Evolutionary conservation across 2,329 filamentous ascomycete genomes (phyloP), one percentile per base, ranked within the genome.

Genomic region (Fusarium sp.): DNA sequence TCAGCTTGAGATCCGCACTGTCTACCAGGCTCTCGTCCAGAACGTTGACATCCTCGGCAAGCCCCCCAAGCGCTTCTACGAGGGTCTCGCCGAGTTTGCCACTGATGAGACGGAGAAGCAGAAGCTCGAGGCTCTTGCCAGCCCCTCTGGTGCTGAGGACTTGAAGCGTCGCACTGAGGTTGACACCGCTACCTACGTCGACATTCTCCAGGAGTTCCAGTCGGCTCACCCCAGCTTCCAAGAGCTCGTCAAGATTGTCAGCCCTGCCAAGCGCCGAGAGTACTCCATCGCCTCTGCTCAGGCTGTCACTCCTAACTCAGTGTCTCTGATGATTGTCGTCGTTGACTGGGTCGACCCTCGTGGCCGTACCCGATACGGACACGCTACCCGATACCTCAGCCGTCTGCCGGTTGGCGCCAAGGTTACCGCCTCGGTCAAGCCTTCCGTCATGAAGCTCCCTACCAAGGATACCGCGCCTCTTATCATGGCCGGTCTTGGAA

Each of bases 221-320:
- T 98, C 95, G 49, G 96, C 96, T 2, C 95, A 91, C 74, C 96
- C 95, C 7, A 85, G 85, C 63, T 96, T 98, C 89, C 89, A 94
- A 77, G 94, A 98, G 74, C 91, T 99, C 59, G 88, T 92, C 68
- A 91, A 91, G 76, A 94, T 99, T 66, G 92, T 99, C 70, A 88
- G 87, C 70, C 95, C 96, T 14, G 90, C 97, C 85, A 99, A 99
- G 88, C 93, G 96, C 65, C 90, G 96, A 75, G 96, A 99, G 82
- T 99, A 99, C 87, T 97, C 94, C n/a, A 98, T 99, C 73, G 96
- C 96, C 20, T 98, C 96, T 5, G 96, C 94, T 57, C 96, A 99
- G 83, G 94, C 95, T 75, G 95, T 98, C 40, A 95, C 93, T 1
- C 95, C 96, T 20, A 95, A 85, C 77, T 90, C 89, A n/a, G 94